Percentiles rank a stretch among this genome's conserved stretches.
Conservation (phyloP, 768 basidiomycete genomes). For the Lentinus brumalis region DNA sequence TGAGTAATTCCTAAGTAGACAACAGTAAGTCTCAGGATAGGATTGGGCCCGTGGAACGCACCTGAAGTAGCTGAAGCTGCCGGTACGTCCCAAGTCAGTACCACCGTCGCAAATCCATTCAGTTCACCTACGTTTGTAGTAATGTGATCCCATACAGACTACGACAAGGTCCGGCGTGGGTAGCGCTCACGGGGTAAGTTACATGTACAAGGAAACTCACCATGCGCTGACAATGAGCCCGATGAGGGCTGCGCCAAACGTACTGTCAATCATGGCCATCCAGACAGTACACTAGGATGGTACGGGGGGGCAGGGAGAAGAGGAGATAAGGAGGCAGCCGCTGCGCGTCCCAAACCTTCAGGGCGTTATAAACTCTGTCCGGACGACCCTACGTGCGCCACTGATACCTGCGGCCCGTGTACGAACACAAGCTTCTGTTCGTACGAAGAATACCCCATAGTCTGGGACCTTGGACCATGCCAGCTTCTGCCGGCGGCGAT, state of each 20-base stretch:
- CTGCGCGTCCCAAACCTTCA: too few relatives aligned
- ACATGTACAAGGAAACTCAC: slow-evolving; percentile 32
- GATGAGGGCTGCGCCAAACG: slow-evolving; percentile 49
- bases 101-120: slow-evolving; percentile 8
- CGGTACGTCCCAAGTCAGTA: too few relatives aligned
- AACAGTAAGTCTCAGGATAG: neutral
- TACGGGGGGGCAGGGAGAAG: too few relatives aligned
- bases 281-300: neutral
- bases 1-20: slow-evolving; percentile 38
- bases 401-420: too few relatives aligned
- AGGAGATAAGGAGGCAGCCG: too few relatives aligned
- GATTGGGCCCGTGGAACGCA: neutral
- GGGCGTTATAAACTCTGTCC: too few relatives aligned
- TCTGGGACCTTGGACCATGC: too few relatives aligned
- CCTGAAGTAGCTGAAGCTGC: slow-evolving; percentile 19
- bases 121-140: slow-evolving; percentile 36
- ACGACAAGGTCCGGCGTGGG: neutral
- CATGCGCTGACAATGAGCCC: slow-evolving; percentile 46
- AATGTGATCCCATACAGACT: slow-evolving; percentile 52
- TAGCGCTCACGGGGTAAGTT: slow-evolving; percentile 5
- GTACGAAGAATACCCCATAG: too few relatives aligned
- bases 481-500: too few relatives aligned
- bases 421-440: too few relatives aligned
- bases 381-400: too few relatives aligned
- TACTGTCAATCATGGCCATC: slow-evolving; percentile 24